Percentiles rank a stretch among this genome's conserved stretches.
These are phyloP conservation scores for Paramecium sonneborni DNA, from an alignment of 73 alveolate species.

Conservation along the genomic window DNA sequence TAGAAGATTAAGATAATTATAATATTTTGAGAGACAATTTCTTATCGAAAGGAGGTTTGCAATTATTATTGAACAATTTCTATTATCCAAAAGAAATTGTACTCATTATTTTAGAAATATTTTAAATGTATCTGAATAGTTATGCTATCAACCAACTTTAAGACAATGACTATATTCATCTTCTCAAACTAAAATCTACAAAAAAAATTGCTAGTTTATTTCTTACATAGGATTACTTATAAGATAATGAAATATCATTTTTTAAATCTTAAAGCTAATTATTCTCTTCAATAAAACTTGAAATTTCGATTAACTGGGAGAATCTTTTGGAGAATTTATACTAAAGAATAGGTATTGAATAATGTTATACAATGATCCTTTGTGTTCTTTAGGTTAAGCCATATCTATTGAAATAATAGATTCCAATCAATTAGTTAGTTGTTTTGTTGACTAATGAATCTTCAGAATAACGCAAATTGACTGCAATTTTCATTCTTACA, in stretches of 20 bases:
- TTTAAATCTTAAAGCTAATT: neutral
- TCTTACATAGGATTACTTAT: neutral
- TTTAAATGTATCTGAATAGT: neutral
- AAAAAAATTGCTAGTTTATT: neutral
- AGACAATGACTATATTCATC: neutral
- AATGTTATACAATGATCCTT: neutral
- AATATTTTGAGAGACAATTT: neutral
- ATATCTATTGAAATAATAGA: neutral
- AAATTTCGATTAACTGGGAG: neutral
- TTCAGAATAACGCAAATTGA: neutral
- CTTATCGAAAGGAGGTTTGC: neutral
- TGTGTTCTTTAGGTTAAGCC: neutral
- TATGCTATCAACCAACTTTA: neutral
- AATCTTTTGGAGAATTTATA: neutral
- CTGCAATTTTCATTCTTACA: neutral
- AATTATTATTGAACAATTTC: neutral
- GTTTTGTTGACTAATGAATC: neutral
- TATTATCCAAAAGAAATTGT: neutral
- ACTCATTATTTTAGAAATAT: neutral
- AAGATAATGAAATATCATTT: neutral
- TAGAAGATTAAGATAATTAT: neutral
- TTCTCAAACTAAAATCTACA: neutral
- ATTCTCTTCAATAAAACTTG: neutral
- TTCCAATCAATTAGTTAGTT: neutral
- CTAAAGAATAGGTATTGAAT: neutral